Percentiles rank a stretch among this genome's conserved stretches.
These are phyloP conservation scores for Epipyxis sp. DNA, from an alignment of 108 stramenopile genomes.

Conservation along the genomic window DNA sequence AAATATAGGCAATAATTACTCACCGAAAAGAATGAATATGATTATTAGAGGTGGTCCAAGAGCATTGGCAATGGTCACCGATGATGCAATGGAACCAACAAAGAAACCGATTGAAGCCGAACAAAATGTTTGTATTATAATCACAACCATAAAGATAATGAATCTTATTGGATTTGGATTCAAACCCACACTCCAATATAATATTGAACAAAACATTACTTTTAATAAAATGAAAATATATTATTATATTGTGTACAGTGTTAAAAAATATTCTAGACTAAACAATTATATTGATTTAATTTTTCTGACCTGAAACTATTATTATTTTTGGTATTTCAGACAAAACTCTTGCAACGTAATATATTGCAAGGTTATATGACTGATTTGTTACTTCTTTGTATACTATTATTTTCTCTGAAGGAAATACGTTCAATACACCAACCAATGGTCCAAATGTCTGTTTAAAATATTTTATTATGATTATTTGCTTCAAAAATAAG, in stretches of 20 bases:
- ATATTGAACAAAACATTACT: no score
- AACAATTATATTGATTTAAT: no score
- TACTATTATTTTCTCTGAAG: background rate
- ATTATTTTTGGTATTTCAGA: background rate
- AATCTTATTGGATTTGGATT: background rate
- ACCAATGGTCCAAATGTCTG: no score
- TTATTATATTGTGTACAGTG: no score
- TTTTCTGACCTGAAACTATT: background rate
- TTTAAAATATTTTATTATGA: no score
- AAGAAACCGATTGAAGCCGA: background rate
- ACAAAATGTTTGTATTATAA: background rate
- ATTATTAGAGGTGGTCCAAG: background rate
- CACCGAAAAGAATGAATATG: background rate
- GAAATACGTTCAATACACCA: background rate
- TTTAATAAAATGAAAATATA: no score
- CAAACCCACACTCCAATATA: background rate
- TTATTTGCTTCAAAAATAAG: no score
- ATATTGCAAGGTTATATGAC: background rate
- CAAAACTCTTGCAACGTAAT: background rate
- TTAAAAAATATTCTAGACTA: no score
- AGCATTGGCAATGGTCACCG: background rate
- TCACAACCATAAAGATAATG: background rate
- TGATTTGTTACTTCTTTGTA: background rate
- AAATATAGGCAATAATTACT: no score
- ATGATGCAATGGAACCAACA: background rate